Evolutionary conservation across 2,329 filamentous ascomycete species (phyloP), one percentile per base, ranked within the genome.

Genomic region (Dactylellina parvicollis): DNA sequence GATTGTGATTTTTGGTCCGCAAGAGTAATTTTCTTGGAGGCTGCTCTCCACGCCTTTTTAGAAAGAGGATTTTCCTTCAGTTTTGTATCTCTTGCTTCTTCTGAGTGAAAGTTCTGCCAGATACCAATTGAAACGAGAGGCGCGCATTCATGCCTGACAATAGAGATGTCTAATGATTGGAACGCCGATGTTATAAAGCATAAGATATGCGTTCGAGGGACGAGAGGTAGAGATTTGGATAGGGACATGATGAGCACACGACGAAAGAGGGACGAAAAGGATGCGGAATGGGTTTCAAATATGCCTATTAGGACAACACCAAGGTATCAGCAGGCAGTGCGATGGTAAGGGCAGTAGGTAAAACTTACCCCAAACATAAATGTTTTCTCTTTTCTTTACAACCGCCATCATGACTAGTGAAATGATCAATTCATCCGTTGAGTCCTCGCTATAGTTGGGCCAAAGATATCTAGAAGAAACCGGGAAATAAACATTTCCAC

Each of bases 61-160:
- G 96, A 81, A 75, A 91, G 89, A n/a, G 87, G 82, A 49, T 87
- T 86, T 76, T 91, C 88, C 44, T 91, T 88, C 28, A 99, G 85
- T 62, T 88, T 87, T 32, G 83, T 83, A 61, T 96, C 91, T 76
- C 92, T 87, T 75, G 88, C 86, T 69, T 86, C 85, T 32, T 96
- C 92, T 65, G 86, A 90, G 28, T 91, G 90, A 36, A 99, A 83
- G 79, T 96, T 96, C 78, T 98, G 92, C 95, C 95, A 99, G 77
- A 95, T 92, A 0, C 91, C 90, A 77, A 99, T 96, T 10, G 92
- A 95, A 18, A 99, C 94, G 56, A 99, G 83, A 1, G 96, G 92
- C 4, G 94, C 95, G 81, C 95, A 98, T 83, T 99, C 95, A 80
- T 97, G 98, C 75, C 95, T 89, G 54, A 99, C 91, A 64, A 96